Conservation (phyloP, 2,329 filamentous ascomycete species). For the Penicillium frequentans region DNA sequence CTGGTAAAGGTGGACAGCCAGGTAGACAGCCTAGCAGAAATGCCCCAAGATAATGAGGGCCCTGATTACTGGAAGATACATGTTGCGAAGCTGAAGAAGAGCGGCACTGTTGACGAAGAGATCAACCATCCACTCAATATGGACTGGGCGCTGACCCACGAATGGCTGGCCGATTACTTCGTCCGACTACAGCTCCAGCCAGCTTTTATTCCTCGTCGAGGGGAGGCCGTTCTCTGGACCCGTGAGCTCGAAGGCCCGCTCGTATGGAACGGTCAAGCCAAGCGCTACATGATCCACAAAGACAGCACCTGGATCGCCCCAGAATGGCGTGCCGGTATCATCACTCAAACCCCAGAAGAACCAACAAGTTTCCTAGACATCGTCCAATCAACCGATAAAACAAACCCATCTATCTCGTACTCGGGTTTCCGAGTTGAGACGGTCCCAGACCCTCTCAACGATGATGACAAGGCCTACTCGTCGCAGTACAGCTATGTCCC, state of each 20-base stretch:
- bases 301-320: slow-evolving; percentile 42
- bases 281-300: slow-evolving; percentile 36
- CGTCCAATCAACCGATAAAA: slow-evolving; percentile 38
- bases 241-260: slow-evolving; percentile 38
- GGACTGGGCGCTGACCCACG: slow-evolving; percentile 57
- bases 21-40: background rate
- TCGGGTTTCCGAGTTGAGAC: slow-evolving; percentile 60
- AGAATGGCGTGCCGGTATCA: slow-evolving; percentile 58
- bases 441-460: slow-evolving; percentile 51
- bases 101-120: slow-evolving; percentile 41
- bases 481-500: slow-evolving; percentile 58
- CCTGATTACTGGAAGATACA: slow-evolving; percentile 24
- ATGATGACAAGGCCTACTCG: slow-evolving; percentile 53
- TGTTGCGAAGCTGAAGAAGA: slow-evolving; percentile 49
- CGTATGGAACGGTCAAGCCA: slow-evolving; percentile 32
- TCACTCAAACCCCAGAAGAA: slow-evolving; percentile 55
- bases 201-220: slow-evolving; percentile 54
- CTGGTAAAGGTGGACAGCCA: no score
- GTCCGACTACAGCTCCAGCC: slow-evolving; percentile 45
- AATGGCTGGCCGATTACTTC: slow-evolving; percentile 44
- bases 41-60: slow-evolving; percentile 12
- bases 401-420: slow-evolving; percentile 44
- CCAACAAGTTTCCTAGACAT: slow-evolving; percentile 47
- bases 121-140: slow-evolving; percentile 54
- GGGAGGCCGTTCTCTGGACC: slow-evolving; percentile 59